Percentiles rank a stretch among this genome's conserved stretches.
Evolutionary conservation across 306 rosid species (phyloP).

Genomic region (Dalbergia cultrata): DNA sequence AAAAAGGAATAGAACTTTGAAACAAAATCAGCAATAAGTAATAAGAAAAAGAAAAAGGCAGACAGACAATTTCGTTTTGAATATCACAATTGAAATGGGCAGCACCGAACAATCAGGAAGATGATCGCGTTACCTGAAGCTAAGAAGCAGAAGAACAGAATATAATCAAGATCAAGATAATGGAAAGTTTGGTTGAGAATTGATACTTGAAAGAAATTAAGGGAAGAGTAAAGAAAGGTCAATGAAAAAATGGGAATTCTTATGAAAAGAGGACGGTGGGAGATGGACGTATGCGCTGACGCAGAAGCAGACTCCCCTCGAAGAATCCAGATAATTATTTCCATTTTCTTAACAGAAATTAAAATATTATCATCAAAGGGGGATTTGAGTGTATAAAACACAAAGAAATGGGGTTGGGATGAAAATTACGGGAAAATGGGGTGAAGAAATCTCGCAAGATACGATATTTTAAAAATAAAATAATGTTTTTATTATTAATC

Average conservation of each 20-base stretch:
- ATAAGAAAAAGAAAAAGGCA: background rate
- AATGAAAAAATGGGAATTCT: background rate
- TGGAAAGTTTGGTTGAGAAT: background rate
- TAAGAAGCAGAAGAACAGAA: constrained; percentile 10
- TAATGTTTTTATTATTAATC: no score
- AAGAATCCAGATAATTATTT: constrained; percentile 6
- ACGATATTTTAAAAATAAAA: no score
- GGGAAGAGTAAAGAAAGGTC: background rate
- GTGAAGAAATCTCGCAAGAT: no score
- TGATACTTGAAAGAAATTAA: background rate
- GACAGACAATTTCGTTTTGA: background rate
- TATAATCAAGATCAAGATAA: background rate
- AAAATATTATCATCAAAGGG: no score
- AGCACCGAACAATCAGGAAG: background rate
- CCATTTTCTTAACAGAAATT: no score
- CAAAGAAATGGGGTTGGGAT: no score
- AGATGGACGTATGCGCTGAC: constrained; percentile 38
- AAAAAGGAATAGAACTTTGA: background rate
- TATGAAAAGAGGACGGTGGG: background rate
- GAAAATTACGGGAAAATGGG: no score
- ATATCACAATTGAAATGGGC: constrained; percentile 23
- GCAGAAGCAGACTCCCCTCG: background rate
- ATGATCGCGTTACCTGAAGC: constrained; percentile 32
- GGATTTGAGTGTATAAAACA: no score
- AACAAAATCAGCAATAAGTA: constrained; percentile 37